Evolutionary conservation across 805 yeast genomes (phyloP).

Genomic region (Yamadazyma insecticola): DNA sequence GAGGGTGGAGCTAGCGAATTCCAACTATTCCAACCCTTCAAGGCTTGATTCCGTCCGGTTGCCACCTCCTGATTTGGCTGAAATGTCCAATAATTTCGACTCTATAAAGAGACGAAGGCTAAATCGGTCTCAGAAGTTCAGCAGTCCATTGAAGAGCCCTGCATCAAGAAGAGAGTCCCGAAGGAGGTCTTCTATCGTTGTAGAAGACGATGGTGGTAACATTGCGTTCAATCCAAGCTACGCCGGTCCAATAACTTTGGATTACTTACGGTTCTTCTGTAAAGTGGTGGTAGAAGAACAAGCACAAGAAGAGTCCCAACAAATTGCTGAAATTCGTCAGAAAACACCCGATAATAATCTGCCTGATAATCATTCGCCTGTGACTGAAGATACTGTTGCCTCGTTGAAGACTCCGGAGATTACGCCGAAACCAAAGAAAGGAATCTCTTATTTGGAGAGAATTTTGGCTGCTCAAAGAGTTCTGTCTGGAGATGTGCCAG

Average conservation of each 20-base stretch:
- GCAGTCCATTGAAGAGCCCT: too few relatives aligned
- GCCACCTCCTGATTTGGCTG: background rate
- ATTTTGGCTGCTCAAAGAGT: conserved; percentile 23
- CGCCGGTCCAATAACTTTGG: conserved; percentile 33
- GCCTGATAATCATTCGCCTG: background rate
- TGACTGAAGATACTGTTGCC: too few relatives aligned
- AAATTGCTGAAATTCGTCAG: background rate
- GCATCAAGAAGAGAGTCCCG: conserved; percentile 10
- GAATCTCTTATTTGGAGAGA: conserved; percentile 27
- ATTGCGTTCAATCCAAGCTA: conserved; percentile 24
- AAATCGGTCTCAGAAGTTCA: too few relatives aligned
- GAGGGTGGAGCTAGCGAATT: background rate
- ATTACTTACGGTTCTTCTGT: conserved; percentile 32
- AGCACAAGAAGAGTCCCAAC: conserved; percentile 1
- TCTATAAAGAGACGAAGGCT: too few relatives aligned
- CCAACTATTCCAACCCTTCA: background rate
- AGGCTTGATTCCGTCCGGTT: background rate
- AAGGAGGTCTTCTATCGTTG: conserved; percentile 24
- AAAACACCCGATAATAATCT: background rate
- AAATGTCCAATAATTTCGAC: too few relatives aligned
- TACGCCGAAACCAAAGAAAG: conserved; percentile 8
- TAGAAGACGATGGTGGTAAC: conserved; percentile 17
- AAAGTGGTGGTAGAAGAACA: conserved; percentile 17
- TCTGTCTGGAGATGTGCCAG: too few relatives aligned
- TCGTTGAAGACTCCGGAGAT: background rate